These are phyloP conservation scores for Tritrichomonas musculus DNA, from an alignment of 208 protist genomes.

Conservation along the genomic window DNA sequence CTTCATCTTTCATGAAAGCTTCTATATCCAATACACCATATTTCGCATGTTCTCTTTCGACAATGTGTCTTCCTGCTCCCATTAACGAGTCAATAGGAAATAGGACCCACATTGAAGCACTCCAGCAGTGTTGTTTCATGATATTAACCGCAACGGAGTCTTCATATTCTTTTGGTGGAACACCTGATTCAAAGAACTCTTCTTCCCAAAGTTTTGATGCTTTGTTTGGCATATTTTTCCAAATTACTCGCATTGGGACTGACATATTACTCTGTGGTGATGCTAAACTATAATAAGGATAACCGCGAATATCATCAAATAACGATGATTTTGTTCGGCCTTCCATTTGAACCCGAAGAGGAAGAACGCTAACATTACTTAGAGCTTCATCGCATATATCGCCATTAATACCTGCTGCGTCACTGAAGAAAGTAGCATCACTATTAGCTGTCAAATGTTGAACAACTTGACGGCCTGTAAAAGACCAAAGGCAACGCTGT, in stretches of 20 bases:
- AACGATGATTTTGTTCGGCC: background rate
- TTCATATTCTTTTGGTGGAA: background rate
- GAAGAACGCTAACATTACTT: background rate
- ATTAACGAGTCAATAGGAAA: background rate
- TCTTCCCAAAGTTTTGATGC: background rate
- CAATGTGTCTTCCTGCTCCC: background rate
- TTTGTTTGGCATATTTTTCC: background rate
- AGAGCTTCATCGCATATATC: background rate
- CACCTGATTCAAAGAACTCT: background rate
- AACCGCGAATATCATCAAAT: background rate
- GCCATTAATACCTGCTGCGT: background rate
- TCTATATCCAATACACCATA: background rate
- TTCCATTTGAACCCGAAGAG: background rate
- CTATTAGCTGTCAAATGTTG: background rate
- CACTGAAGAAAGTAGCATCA: background rate
- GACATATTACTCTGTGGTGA: background rate
- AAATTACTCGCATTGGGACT: background rate
- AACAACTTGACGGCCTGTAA: background rate
- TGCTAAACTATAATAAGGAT: background rate
- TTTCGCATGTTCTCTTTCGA: background rate
- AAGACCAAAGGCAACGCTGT: background rate
- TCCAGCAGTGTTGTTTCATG: slow-evolving; percentile 18
- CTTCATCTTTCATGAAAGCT: background rate
- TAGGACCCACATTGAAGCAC: background rate
- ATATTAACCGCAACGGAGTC: background rate